Evolutionary conservation across 805 yeast species (phyloP), one percentile per base, ranked within the genome.

Genomic region (Tetrapisispora nanseiensis): DNA sequence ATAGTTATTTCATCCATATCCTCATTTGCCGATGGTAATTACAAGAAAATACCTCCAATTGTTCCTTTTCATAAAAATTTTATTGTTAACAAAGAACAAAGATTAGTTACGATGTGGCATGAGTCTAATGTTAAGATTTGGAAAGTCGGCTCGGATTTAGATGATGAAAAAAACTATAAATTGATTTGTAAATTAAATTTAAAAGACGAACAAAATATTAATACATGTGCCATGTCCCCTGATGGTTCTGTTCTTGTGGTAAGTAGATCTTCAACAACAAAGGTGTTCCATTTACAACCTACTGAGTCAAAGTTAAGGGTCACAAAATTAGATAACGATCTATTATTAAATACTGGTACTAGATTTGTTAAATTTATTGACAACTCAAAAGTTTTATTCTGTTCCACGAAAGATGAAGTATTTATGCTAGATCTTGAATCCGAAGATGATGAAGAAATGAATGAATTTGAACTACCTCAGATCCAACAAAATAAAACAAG

Each of bases 61-160:
- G 71, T 72, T 39, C 85, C 82, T 50, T 76, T 70, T 50, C 57
- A 62, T 13, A 71, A 80, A 11, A 76, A 74, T 50, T 70, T 81
- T 4, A 52, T 71, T 1, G 56, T 75, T 12, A 73, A 75, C 46
- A 60, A 67, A 36, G 55, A 59, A 6, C 68, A 72, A 31, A 71
- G 80, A 46, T 62, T 78, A 20, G 61, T 90, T 22, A 71, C 77
- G 7, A 71, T 82, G 72, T 90, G 94, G 92, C 82, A 79, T 52
- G 94, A 83, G 50, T 87, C 83, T 57, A 69, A 74, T 3, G 74
- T 90, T 33, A 86, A 86, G 56, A 69, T 92, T 10, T 92, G 97
- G 97, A 67, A 64, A 47, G 55, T 86, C 16, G 65, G 63, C 19
- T 59, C 62, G 16, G 67, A 57, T 26, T 33, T 45, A 3, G 45